These are phyloP conservation scores for Polytolypa hystricis DNA, from an alignment of 2,329 filamentous ascomycete species.

Conservation along the genomic window DNA sequence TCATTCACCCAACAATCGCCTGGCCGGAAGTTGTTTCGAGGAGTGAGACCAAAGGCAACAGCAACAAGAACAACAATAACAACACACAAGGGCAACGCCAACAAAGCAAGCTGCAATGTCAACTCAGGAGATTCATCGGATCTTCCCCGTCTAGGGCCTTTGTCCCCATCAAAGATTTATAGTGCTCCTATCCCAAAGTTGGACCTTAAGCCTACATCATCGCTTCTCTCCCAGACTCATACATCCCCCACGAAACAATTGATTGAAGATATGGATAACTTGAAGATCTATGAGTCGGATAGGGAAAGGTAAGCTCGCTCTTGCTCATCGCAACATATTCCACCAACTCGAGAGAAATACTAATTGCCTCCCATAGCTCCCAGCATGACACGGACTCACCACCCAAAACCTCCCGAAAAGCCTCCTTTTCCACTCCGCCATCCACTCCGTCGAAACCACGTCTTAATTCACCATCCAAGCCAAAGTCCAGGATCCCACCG, in stretches of 20 bases:
- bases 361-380: too few relatives aligned
- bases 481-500: constrained; percentile 33
- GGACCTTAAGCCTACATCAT: too few relatives aligned
- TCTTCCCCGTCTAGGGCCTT: background rate
- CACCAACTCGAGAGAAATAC: too few relatives aligned
- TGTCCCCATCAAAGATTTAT: background rate
- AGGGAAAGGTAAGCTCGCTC: too few relatives aligned
- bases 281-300: too few relatives aligned
- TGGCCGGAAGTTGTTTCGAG: constrained; percentile 25
- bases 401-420: background rate
- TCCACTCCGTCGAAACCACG: constrained; percentile 32
- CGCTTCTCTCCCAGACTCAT: too few relatives aligned
- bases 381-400: too few relatives aligned
- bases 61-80: constrained; percentile 16
- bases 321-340: too few relatives aligned
- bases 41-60: constrained; percentile 18
- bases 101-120: constrained; percentile 14
- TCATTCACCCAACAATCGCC: constrained; percentile 14
- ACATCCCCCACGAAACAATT: too few relatives aligned
- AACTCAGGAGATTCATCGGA: constrained; percentile 4
- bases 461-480: constrained; percentile 39
- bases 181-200: background rate
- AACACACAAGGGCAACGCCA: constrained; percentile 14
- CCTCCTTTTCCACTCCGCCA: constrained; percentile 23
- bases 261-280: too few relatives aligned